These are phyloP conservation scores for Monosporozyma solicola DNA, from an alignment of 805 yeast species.

Conservation along the genomic window DNA sequence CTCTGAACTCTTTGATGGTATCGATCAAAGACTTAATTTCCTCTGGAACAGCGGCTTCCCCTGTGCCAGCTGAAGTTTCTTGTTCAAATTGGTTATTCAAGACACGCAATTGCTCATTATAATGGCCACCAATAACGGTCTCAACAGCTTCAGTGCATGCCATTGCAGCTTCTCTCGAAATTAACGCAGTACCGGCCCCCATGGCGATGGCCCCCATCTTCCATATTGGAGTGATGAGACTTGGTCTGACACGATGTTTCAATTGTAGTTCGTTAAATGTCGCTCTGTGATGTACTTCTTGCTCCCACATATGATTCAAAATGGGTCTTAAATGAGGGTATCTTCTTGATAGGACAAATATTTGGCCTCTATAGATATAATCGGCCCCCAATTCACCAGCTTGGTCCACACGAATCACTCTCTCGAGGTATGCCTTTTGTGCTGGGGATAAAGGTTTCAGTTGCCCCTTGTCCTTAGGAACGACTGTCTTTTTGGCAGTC, in stretches of 20 bases:
- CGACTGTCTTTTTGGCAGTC: neutral
- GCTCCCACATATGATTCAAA: constrained; percentile 96
- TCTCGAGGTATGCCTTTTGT: constrained; percentile 61
- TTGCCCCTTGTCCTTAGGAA: constrained; percentile 3
- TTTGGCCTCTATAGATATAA: constrained; percentile 87
- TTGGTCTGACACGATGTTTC: constrained; percentile 79
- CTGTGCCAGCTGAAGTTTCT: neutral
- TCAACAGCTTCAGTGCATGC: constrained; percentile 99
- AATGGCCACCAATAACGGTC: constrained; percentile 94
- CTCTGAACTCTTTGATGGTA: constrained; percentile 69
- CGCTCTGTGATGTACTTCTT: constrained; percentile 82
- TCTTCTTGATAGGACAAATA: constrained; percentile 57
- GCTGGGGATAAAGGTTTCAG: constrained; percentile 34
- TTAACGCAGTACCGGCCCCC: constrained; percentile 78
- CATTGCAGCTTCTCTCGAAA: constrained; percentile 96
- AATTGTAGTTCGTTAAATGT: constrained; percentile 75
- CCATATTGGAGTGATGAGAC: constrained; percentile 88
- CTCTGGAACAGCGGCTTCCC: constrained; percentile 20
- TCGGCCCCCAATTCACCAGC: constrained; percentile 98
- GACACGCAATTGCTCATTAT: constrained; percentile 79
- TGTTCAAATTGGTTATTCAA: constrained; percentile 54
- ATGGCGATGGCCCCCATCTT: constrained; percentile 78
- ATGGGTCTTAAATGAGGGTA: constrained; percentile 72
- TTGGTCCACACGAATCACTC: constrained; percentile 86
- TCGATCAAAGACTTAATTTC: constrained; percentile 53